Evolutionary conservation across 2,329 filamentous ascomycete species (phyloP).

Genomic region (Cordyceps javanica): DNA sequence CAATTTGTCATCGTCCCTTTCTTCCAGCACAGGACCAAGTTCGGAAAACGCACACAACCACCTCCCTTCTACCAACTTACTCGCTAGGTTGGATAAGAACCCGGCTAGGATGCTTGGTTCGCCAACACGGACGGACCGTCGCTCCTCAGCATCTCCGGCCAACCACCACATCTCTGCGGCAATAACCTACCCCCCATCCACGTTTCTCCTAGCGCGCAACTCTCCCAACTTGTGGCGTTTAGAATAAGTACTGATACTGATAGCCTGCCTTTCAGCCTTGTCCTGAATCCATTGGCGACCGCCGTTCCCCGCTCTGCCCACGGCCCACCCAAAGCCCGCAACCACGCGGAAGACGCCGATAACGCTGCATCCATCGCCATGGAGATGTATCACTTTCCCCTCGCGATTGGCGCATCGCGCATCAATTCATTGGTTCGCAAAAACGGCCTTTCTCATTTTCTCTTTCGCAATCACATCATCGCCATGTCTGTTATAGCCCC

Average conservation of each 20-base stretch:
- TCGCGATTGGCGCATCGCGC: not conserved
- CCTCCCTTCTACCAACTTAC: no score
- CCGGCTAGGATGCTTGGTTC: not conserved
- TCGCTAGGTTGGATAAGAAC: no score
- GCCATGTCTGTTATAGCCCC: not conserved
- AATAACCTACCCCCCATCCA: no score
- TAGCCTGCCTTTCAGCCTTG: no score
- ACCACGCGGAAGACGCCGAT: conserved; percentile 5
- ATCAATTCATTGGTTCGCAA: not conserved
- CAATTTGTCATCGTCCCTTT: not conserved
- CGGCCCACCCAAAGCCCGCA: not conserved
- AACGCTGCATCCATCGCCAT: not conserved
- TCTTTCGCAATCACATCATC: not conserved
- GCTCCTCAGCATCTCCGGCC: not conserved
- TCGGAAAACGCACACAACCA: no score
- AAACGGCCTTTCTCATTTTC: not conserved
- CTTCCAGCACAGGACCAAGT: not conserved
- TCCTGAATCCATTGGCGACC: not conserved
- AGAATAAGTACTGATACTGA: no score
- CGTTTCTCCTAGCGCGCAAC: not conserved
- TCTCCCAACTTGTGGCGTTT: not conserved
- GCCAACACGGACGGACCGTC: not conserved
- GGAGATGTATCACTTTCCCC: conserved; percentile 1
- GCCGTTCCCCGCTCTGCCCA: not conserved
- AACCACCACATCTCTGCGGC: not conserved